These are phyloP conservation scores for Wickerhamiella pararugosa DNA, from an alignment of 1,139 yeast genomes.

Conservation along the genomic window DNA sequence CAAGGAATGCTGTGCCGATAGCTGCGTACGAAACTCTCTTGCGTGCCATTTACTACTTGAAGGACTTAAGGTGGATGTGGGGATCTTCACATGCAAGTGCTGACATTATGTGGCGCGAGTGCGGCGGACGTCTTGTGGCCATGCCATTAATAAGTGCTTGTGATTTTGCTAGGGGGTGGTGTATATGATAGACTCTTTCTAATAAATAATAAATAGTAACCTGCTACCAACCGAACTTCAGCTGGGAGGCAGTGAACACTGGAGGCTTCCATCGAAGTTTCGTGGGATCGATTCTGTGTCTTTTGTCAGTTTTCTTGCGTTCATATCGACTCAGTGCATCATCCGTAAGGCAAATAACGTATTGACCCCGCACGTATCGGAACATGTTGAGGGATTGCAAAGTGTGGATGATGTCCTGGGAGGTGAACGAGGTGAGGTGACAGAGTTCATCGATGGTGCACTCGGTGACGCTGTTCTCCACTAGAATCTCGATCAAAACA, in stretches of 20 bases:
- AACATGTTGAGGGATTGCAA: conserved; percentile 80
- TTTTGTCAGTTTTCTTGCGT: conserved; percentile 53
- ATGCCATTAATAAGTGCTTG: not conserved
- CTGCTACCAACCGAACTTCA: conserved; percentile 80
- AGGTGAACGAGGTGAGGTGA: conserved; percentile 79
- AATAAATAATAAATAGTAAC: not conserved
- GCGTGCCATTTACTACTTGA: too few relatives aligned
- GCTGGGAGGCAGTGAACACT: conserved; percentile 85
- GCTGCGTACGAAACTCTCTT: too few relatives aligned
- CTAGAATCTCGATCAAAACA: conserved; percentile 56
- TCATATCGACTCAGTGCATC: conserved; percentile 68
- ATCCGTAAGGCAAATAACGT: conserved; percentile 79
- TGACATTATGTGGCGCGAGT: too few relatives aligned
- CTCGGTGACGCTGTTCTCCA: conserved; percentile 44
- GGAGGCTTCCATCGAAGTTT: conserved; percentile 89
- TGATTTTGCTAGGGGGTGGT: not conserved
- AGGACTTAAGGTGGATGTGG: too few relatives aligned
- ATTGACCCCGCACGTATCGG: conserved; percentile 90
- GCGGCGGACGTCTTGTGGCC: not conserved
- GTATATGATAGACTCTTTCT: not conserved
- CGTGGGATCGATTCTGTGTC: conserved; percentile 60
- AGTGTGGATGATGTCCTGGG: conserved; percentile 88
- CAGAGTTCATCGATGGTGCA: conserved; percentile 90
- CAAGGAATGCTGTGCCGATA: too few relatives aligned
- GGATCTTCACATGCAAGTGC: too few relatives aligned